These are phyloP conservation scores for Daedalea quercina DNA, from an alignment of 768 basidiomycete genomes.

Conservation along the genomic window DNA sequence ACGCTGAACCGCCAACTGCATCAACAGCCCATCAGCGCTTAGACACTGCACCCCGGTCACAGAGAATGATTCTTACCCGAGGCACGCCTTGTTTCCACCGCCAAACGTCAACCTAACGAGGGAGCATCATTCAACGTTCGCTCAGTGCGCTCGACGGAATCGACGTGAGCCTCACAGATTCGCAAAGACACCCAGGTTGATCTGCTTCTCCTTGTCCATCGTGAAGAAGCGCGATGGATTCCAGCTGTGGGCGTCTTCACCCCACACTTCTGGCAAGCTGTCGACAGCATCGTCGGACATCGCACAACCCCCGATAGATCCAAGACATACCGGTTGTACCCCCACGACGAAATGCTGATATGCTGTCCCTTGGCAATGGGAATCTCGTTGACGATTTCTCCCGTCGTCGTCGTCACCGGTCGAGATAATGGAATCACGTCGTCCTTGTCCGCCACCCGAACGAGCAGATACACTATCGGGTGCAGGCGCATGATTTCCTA, in stretches of 20 bases:
- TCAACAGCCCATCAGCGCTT: too few species aligned
- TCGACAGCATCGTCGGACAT: not conserved
- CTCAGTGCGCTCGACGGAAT: not conserved
- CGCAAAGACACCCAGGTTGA: constrained; percentile 12
- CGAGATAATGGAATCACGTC: constrained; percentile 28
- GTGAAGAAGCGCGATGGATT: constrained; percentile 22
- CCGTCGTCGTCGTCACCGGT: constrained; percentile 20
- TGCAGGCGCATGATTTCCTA: constrained; percentile 13
- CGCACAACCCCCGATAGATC: not conserved
- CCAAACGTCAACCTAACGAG: constrained; percentile 4
- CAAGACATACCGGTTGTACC: constrained; percentile 25
- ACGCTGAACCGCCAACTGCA: constrained; percentile 12
- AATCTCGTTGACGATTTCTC: constrained; percentile 18
- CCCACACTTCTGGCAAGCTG: constrained; percentile 24
- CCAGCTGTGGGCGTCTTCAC: constrained; percentile 24
- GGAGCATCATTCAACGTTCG: too few species aligned
- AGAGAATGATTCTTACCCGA: constrained; percentile 6
- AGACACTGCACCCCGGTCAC: not conserved
- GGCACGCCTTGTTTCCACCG: constrained; percentile 11
- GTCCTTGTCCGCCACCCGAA: constrained; percentile 22
- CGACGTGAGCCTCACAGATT: constrained; percentile 8
- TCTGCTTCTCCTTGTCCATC: constrained; percentile 12
- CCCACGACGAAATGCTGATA: constrained; percentile 19
- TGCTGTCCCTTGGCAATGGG: constrained; percentile 21
- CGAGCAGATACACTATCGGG: constrained; percentile 22